Conservation (phyloP, 495 filamentous ascomycete genomes). For the Penicillium chermesinum region DNA sequence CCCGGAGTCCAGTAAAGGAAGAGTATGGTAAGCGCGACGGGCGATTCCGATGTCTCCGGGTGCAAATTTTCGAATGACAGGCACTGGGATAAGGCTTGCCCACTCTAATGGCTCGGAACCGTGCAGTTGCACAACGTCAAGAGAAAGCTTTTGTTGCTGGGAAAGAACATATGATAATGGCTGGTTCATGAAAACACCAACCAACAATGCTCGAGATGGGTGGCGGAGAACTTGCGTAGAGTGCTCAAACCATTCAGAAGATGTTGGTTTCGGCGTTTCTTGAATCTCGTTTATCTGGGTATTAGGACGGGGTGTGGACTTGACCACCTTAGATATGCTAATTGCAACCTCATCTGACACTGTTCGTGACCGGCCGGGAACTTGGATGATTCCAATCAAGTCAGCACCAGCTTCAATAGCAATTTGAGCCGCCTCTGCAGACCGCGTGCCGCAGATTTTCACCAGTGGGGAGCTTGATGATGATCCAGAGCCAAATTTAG, state of each 20-base stretch:
- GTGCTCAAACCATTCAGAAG: conserved; percentile 61
- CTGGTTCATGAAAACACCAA: conserved; percentile 93
- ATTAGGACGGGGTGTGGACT: conserved; percentile 48
- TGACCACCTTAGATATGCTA: conserved; percentile 73
- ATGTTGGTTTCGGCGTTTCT: conserved; percentile 25
- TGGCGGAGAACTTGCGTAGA: conserved; percentile 46
- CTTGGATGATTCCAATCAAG: conserved; percentile 87
- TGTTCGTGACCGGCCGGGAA: conserved; percentile 69
- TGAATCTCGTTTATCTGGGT: conserved; percentile 31
- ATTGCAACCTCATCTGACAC: conserved; percentile 72
- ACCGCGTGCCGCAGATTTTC: conserved; percentile 95
- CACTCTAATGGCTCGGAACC: conserved; percentile 90
- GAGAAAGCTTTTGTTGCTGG: conserved; percentile 65
- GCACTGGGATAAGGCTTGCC: conserved; percentile 79
- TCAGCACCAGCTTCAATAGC: conserved; percentile 89
- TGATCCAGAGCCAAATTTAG: conserved; percentile 19
- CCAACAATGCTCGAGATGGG: conserved; percentile 66
- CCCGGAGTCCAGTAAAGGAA: conserved; percentile 82
- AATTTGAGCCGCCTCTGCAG: conserved; percentile 68
- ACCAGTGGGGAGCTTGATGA: conserved; percentile 53
- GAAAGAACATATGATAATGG: conserved; percentile 73
- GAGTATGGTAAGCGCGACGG: conserved; percentile 70
- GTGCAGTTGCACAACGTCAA: conserved; percentile 93
- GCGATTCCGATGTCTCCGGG: conserved; percentile 66
- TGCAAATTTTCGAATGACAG: conserved; percentile 78